phyloP scores from a whole-genome alignment of 352 stramenopile species.

The Phytophthora megakarya region DNA sequence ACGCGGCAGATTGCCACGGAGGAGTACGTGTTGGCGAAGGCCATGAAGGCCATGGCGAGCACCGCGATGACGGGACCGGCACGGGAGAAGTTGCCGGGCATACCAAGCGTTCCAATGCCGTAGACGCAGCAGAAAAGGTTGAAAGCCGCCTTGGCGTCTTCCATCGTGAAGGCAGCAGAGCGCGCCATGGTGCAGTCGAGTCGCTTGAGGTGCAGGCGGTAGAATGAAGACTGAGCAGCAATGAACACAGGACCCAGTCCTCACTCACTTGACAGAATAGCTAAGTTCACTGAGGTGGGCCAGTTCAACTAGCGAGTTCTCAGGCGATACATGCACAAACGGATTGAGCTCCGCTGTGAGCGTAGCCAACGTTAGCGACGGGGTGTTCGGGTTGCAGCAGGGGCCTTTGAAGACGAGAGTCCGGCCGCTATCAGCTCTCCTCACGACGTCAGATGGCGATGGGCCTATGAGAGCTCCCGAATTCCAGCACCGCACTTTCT shows the following conservation, averaged over 20 bases:
- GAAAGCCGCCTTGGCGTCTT: slow-evolving; percentile 55
- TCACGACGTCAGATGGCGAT: slow-evolving; percentile 11
- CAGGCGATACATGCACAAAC: slow-evolving; percentile 10
- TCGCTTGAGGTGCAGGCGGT: slow-evolving; percentile 15
- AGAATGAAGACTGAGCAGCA: slow-evolving; percentile 27
- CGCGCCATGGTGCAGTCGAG: slow-evolving; percentile 23
- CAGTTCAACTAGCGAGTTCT: slow-evolving; percentile 24
- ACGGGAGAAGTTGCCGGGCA: too few relatives aligned
- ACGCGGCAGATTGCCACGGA: slow-evolving; percentile 47
- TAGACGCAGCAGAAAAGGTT: slow-evolving; percentile 55
- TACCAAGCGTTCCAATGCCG: too few relatives aligned
- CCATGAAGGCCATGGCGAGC: slow-evolving; percentile 57
- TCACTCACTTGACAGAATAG: too few relatives aligned
- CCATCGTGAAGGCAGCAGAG: slow-evolving; percentile 44
- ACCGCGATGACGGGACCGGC: slow-evolving; percentile 46
- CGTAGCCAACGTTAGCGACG: slow-evolving; percentile 13
- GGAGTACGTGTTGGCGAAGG: slow-evolving; percentile 48
- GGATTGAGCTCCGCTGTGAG: slow-evolving; percentile 2
- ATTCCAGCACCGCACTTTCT: slow-evolving; percentile 18
- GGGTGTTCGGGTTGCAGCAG: slow-evolving; percentile 17
- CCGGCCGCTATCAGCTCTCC: slow-evolving; percentile 8
- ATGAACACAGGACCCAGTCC: too few relatives aligned
- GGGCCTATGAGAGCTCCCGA: slow-evolving; percentile 5
- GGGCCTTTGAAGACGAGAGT: slow-evolving; percentile 5
- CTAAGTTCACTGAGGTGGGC: slow-evolving; percentile 22